Base-by-base conservation (phyloP, 257 asterid genomes). In the Mentha longifolia region DNA sequence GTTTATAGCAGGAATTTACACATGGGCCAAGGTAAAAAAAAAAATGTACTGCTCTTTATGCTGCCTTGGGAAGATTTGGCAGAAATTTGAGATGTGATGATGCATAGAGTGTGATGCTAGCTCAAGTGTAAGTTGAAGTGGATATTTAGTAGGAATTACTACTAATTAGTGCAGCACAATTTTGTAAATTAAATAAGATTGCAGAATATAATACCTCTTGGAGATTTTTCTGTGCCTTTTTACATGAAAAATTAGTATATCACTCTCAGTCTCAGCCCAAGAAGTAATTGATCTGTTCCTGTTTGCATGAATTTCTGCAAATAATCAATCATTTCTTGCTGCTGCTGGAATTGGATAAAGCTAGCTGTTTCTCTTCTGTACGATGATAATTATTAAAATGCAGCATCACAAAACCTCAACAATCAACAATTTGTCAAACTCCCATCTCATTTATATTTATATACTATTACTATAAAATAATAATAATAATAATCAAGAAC, bases 181-280 rank as follows among this genome's bases (percentile, higher is more conserved):
- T 75, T 37, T 75, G 76, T 55, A 62, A 55, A 69, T 55, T 56
- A 35, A 54, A 51, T 28, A 35, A 61, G 56, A 28, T 64, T 64
- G 51, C 58, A 65, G 41, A 70, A 70, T 25, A 37, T 45, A 28
- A 1, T 31, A 41, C 46, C n/a, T n/a, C n/a, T 20, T 45, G 11
- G 39, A 35, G 60, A 9, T 42, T 16, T 35, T 50, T n/a, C 3
- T 49, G 28, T 57, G 39, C 43, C 13, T 56, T 3, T n/a, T 25
- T 35, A 8, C 61, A 16, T 46, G 19, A 12, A 13, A 25, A 13
- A 10, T n/a, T n/a, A n/a, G n/a, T 16, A 25, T 55, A 35, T 33
- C 7, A 35, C 35, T 9, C 35, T 55, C 61, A 22, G 52, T 33
- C 57, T 20, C 43, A 54, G 15, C 37, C n/a, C 37, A 33, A 33